Percentiles rank a stretch among this genome's conserved stretches.
phyloP scores from a whole-genome alignment of 2,329 filamentous ascomycete species.

The Rutstroemia sp. region DNA sequence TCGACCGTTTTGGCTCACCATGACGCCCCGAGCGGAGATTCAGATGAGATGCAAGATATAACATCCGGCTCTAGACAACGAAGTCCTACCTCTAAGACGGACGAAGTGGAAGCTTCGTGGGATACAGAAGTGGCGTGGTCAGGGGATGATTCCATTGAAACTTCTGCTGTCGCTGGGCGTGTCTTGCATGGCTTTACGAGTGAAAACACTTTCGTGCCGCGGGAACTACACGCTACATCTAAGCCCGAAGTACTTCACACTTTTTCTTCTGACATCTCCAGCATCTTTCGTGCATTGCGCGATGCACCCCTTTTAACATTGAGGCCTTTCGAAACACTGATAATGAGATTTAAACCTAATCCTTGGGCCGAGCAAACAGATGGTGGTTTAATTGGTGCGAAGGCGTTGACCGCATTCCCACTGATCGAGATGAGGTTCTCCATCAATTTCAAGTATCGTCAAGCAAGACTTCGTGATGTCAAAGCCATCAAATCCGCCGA shows the following conservation, averaged over 20 bases:
- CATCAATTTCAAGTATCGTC: constrained; percentile 11
- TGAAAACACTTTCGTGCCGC: not conserved
- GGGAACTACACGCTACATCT: not conserved
- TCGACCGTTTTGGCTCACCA: too few species aligned
- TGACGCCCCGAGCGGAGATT: too few species aligned
- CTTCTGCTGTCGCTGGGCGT: constrained; percentile 21
- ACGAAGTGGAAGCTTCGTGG: constrained; percentile 9
- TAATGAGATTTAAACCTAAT: constrained; percentile 26
- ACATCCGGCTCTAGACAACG: not conserved
- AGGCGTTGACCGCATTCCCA: constrained; percentile 24
- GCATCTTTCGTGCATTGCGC: constrained; percentile 16
- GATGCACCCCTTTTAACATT: not conserved
- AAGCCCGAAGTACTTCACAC: constrained; percentile 6
- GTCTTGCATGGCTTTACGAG: constrained; percentile 16
- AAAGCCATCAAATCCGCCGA: constrained; percentile 19
- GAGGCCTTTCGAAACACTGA: constrained; percentile 8
- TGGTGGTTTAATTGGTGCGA: constrained; percentile 12
- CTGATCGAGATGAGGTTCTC: constrained; percentile 25
- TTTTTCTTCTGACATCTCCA: constrained; percentile 22
- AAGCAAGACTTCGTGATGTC: constrained; percentile 15
- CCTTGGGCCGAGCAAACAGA: constrained; percentile 17
- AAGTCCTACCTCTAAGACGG: not conserved
- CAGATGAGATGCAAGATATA: too few species aligned
- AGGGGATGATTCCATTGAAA: constrained; percentile 13
- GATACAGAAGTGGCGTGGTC: not conserved